Percentiles rank a stretch among this genome's conserved stretches.
These are phyloP conservation scores for Alternaria sp. DNA, from an alignment of 2,329 filamentous ascomycete genomes.

Conservation along the genomic window DNA sequence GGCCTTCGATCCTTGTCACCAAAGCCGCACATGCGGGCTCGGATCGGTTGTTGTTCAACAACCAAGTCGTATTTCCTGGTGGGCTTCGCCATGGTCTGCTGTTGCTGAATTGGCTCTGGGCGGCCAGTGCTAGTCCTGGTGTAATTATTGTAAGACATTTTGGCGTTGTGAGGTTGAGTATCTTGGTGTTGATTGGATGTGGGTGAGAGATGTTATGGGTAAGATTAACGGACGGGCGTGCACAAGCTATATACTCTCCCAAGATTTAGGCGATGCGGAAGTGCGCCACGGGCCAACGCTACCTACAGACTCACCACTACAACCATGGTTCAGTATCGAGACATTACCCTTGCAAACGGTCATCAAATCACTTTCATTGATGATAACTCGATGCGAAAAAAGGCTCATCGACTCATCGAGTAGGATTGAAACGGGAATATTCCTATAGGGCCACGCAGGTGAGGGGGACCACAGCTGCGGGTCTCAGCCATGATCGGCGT, in stretches of 20 bases:
- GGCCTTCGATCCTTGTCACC: constrained; percentile 98
- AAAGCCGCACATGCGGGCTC: constrained; percentile 98
- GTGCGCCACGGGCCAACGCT: not conserved
- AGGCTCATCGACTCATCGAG: not conserved
- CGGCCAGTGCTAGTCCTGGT: not conserved
- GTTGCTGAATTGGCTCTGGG: constrained; percentile 1
- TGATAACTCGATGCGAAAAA: not conserved
- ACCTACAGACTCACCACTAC: not conserved
- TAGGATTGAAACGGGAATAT: not conserved
- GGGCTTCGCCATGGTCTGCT: not conserved
- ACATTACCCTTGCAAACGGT: not conserved
- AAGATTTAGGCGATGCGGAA: not conserved
- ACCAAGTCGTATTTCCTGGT: constrained; percentile 62
- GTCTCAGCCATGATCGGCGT: not conserved
- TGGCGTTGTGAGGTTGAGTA: not conserved
- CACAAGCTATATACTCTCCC: not conserved
- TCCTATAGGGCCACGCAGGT: not conserved
- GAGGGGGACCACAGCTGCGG: not conserved
- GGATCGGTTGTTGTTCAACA: constrained; percentile 87
- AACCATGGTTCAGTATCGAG: not conserved
- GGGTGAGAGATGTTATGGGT: not conserved
- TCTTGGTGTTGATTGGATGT: not conserved
- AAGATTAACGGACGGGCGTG: not conserved
- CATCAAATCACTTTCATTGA: not conserved
- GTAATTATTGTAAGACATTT: not conserved